Evolutionary conservation across 441 rosid species (phyloP), one percentile per base, ranked within the genome.

Genomic region (Pelargonium myrrhifolium): DNA sequence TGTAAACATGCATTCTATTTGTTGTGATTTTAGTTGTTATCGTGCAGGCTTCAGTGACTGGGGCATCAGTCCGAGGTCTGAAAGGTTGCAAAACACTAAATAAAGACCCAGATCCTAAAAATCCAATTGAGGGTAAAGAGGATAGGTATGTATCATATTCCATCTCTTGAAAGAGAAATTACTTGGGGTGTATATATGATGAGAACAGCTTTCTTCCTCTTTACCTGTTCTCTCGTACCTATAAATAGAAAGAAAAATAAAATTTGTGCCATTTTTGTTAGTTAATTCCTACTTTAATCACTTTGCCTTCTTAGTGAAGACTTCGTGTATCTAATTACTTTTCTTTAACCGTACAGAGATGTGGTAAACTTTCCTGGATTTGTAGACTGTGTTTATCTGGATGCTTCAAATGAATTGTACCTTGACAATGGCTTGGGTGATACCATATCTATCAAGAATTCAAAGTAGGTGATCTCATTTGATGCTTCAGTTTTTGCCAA

Each of bases 351-450:
- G 69, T 59, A 56, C 84, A 93, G 98, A 90, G 97, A 87, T 65
- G 80, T 49, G 71, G 80, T 91, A 78, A 83, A 81, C 18, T 89
- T 86, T 76, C 97, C 96, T 71, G 96, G 96, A 64, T 93, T 93
- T 80, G 92, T 93, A 31, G 99, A 93, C 72, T 87, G 97, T 74
- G 66, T 91, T 68, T 93, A 90, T 68, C 93, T 89, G 64, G 81
- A 84, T 75, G 89, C 96, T 42, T 81, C 94, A 11, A 70, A 59
- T 11, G 87, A 80, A 69, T 40, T 93, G 78, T 83, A 70, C 17
- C 88, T 93, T 31, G 87, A 88, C 74, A 93, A 90, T 81, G 99
- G 97, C 65, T 79, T 91, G 85, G 97, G 96, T 68, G 86, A 86
- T 72, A 71, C 67, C 49, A 82, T 91, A 78, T 71, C 87, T 53